Percentiles rank a stretch among this genome's conserved stretches.
phyloP scores from a whole-genome alignment of 2,329 filamentous ascomycete species.

The Ilyonectria sp. region DNA sequence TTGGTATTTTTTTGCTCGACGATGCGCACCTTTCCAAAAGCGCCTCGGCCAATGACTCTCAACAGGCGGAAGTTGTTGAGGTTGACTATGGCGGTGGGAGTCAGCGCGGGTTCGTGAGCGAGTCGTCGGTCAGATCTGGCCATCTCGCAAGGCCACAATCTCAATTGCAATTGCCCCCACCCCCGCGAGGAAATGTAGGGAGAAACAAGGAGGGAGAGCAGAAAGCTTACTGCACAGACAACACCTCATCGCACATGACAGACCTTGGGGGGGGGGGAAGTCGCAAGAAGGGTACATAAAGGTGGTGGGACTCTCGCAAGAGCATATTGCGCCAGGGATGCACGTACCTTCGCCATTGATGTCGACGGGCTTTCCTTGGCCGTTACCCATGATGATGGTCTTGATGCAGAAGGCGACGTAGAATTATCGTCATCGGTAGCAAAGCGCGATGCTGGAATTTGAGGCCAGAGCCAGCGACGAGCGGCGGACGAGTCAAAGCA shows the following conservation, averaged over 20 bases:
- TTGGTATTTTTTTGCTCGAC: no score
- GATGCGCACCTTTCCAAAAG: slow-evolving; percentile 61
- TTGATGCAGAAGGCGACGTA: slow-evolving; percentile 46
- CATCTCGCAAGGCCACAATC: no score
- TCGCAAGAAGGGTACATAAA: no score
- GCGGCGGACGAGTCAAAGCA: slow-evolving; percentile 41
- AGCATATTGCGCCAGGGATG: slow-evolving; percentile 24
- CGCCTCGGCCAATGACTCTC: slow-evolving; percentile 95
- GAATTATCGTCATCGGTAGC: slow-evolving; percentile 49
- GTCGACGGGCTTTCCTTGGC: slow-evolving; percentile 92
- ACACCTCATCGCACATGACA: no score
- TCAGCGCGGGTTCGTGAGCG: not conserved
- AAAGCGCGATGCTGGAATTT: slow-evolving; percentile 50
- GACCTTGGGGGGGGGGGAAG: no score
- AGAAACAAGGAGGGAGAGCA: no score
- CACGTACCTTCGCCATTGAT: slow-evolving; percentile 89
- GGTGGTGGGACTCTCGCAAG: not conserved
- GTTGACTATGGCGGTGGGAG: slow-evolving; percentile 74
- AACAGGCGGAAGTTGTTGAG: slow-evolving; percentile 97
- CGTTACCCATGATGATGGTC: slow-evolving; percentile 83
- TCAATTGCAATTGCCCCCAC: no score
- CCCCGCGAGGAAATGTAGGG: no score
- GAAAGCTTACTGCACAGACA: no score
- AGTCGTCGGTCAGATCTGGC: not conserved
- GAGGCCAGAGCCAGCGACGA: slow-evolving; percentile 30